Conservation (phyloP, 805 yeast species). For the Sugiyamaella americana region DNA sequence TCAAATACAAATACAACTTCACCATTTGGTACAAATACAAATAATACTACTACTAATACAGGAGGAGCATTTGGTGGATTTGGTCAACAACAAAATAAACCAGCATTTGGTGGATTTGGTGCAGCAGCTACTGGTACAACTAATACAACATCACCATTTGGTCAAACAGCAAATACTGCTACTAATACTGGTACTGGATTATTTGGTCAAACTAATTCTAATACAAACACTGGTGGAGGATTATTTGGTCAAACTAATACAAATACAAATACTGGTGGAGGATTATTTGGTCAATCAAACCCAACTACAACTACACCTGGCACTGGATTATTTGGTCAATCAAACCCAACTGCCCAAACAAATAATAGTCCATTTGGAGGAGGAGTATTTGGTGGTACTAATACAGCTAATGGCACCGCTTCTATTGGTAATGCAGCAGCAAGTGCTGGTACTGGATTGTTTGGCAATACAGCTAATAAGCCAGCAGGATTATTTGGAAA, state of each 20-base stretch:
- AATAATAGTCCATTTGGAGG: conserved; percentile 17
- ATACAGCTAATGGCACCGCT: conserved; percentile 22
- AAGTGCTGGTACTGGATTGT: conserved; percentile 33
- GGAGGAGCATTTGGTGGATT: conserved; percentile 7
- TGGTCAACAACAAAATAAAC: conserved; percentile 11
- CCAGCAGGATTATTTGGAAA: conserved; percentile 26
- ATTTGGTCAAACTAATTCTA: conserved; percentile 29
- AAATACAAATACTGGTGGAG: conserved; percentile 14
- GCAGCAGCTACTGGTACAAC: conserved; percentile 17
- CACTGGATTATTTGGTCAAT: conserved; percentile 7
- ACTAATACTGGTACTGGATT: conserved; percentile 32
- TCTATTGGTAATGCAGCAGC: conserved; percentile 15
- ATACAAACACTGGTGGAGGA: conserved; percentile 22
- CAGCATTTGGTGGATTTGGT: conserved; percentile 28
- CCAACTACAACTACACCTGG: conserved; percentile 20
- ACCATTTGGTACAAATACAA: conserved; percentile 6
- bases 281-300: conserved; percentile 14
- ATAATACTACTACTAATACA: conserved; percentile 1
- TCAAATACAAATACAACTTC: conserved; percentile 11
- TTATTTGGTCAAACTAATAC: conserved; percentile 25
- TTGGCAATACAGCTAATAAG: conserved; percentile 24
- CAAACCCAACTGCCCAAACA: conserved; percentile 9
- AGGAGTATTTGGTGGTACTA: conserved; percentile 18
- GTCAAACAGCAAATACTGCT: conserved; percentile 29
- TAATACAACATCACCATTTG: conserved; percentile 35